Base-by-base conservation (phyloP, 495 filamentous ascomycete genomes). In the Ramalina peruviana region DNA sequence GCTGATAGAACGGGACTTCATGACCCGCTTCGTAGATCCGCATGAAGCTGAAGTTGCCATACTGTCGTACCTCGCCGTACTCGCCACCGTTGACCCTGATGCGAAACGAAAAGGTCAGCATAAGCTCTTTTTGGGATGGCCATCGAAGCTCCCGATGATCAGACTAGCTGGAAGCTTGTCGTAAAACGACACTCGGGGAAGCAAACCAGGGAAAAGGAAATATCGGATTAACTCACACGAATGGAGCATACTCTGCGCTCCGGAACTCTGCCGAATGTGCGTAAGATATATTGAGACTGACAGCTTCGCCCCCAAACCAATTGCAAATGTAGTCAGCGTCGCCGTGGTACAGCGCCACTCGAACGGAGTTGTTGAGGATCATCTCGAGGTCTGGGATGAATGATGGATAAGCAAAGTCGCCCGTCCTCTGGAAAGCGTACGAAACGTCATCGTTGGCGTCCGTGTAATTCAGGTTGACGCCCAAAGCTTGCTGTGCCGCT, bases 251-350 rank as follows among this genome's bases (percentile, higher is more conserved):
- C 7, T 76, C 80, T 9, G 79, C 74, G 0, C 60, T 64, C 4
- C 55, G 59, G 62, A 83, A 84, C 47, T 69, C 58, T 5, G 49
- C 57, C 6, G 49, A 30, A 48, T 67, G 54, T 3, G 65, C 63
- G 53, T 73, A 72, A 36, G 72, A 57, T 16, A 85, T 45, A 13
- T 72, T 69, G 0, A 83, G 62, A 16, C 72, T 76, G 47, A 80
- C 67, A 7, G 75, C 72, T 59, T 81, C 68, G 33, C 80, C 81
- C 43, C 81, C 81, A 53, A 74, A 64, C 72, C 69, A 69, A 48
- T 69, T 70, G 58, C 64, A 57, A 42, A 54, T 56, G 45, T 56
- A 60, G 42, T 72, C 71, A 19, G 64, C 68, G 53, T 75, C 71
- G 15, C 72, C 72, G 46, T 75, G 70, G 25, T 64, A 45, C 44